Evolutionary conservation across 75 land plant species (phyloP), one percentile per base, ranked within the genome.

Genomic region (Selaginella tamariscina): DNA sequence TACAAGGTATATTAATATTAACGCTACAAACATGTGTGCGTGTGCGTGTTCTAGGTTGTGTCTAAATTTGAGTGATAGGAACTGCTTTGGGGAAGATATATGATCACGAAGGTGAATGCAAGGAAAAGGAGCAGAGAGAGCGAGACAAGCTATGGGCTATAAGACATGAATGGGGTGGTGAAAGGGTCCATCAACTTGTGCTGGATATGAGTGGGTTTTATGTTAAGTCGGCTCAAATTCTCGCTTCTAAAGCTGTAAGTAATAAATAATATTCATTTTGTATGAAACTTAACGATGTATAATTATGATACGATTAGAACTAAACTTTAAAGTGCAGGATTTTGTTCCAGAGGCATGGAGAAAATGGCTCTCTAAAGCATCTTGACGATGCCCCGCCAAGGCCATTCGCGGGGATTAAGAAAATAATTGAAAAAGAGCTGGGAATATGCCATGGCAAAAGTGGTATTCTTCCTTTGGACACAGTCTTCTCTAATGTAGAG

Each of bases 161-260:
- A 30, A 55, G 73, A 20, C 80, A 78, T 63, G 80, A 78, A 49
- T 78, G 80, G 80, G 80, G 80, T 30, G 80, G 80, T 15, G 56
- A 78, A 57, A 78, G 32, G 56, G 80, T 78, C 49, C 79, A 78
- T 31, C 57, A 66, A 26, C 59, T 78, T 26, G 79, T 78, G 21
- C 31, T 75, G 70, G 80, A 78, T 32, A 70, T 78, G 72, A 78
- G 80, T 68, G 80, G 80, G 13, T 78, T 78, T 67, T 78, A 78
- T 75, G 80, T 78, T 27, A 78, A 78, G 44, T 78, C 80, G 70
- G 80, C 80, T 21, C 80, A 78, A 56, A 78, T 78, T 62, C 69
- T 78, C 21, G 80, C 80, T 55, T 49, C 77, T 1, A 78, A 78
- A 67, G 80, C 78, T 70, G 80, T 78, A 67, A 74, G 78, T 65